Percentiles rank a stretch among this genome's conserved stretches.
Conservation (phyloP, 805 yeast genomes). For the Lachancea lanzarotensis region DNA sequence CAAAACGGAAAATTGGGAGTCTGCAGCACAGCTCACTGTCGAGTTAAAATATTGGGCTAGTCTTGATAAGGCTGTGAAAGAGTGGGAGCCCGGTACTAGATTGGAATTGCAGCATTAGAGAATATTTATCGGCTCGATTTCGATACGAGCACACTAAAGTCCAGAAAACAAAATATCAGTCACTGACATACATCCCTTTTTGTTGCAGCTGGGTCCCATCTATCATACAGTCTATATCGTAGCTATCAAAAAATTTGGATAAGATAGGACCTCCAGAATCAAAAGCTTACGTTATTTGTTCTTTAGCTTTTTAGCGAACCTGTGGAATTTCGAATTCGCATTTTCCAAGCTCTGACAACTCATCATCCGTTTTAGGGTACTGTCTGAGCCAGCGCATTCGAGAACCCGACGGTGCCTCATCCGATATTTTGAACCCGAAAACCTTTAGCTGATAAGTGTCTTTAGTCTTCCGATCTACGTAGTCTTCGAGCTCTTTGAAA, state of each 20-base stretch:
- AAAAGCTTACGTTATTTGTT: neutral
- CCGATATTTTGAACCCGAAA: conserved; percentile 82
- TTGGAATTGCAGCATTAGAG: conserved; percentile 55
- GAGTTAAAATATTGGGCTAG: conserved; percentile 80
- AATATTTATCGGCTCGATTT: neutral
- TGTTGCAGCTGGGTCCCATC: neutral
- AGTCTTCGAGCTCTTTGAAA: conserved; percentile 84
- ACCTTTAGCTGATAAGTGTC: conserved; percentile 58
- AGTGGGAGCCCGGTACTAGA: conserved; percentile 70
- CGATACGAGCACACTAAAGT: neutral
- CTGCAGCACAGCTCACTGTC: conserved; percentile 60
- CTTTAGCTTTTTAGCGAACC: conserved; percentile 8
- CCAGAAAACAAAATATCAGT: neutral
- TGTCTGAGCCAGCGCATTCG: conserved; percentile 93
- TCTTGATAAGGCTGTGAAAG: conserved; percentile 63
- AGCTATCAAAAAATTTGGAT: neutral
- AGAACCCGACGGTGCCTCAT: conserved; percentile 73
- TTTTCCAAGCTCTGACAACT: conserved; percentile 51
- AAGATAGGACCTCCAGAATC: neutral
- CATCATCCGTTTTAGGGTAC: conserved; percentile 57
- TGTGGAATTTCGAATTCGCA: conserved; percentile 59
- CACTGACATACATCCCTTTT: neutral
- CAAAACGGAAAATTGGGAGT: conserved; percentile 41
- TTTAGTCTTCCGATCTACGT: conserved; percentile 55
- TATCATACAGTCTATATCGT: neutral